These are phyloP conservation scores for Globisporangium spinosum DNA, from an alignment of 352 stramenopile genomes.

Conservation along the genomic window DNA sequence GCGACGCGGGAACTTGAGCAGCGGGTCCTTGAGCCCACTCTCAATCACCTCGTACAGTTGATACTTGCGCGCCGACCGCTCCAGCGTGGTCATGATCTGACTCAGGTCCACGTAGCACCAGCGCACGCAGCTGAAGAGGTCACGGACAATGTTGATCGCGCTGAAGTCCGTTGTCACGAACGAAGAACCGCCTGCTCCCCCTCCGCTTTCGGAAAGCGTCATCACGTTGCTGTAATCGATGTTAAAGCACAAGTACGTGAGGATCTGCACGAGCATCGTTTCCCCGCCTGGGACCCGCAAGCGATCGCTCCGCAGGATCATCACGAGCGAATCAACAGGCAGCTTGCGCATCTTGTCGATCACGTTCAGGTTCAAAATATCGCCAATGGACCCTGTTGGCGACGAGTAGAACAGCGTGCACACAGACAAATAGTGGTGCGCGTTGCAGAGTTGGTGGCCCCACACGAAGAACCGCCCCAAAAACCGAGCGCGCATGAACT, in stretches of 20 bases:
- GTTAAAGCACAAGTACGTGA: slow-evolving; percentile 45
- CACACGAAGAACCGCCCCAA: slow-evolving; percentile 42
- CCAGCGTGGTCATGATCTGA: slow-evolving; percentile 52
- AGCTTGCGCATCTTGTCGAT: slow-evolving; percentile 37
- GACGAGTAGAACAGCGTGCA: slow-evolving; percentile 60
- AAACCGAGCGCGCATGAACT: slow-evolving; percentile 26
- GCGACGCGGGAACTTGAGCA: slow-evolving; percentile 11
- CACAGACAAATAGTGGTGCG: slow-evolving; percentile 66
- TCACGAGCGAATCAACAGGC: slow-evolving; percentile 54
- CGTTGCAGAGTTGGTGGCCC: slow-evolving; percentile 56
- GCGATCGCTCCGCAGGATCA: slow-evolving; percentile 59
- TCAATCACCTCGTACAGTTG: slow-evolving; percentile 60
- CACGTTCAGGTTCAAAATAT: slow-evolving; percentile 11
- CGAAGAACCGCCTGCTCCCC: background rate
- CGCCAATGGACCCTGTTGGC: slow-evolving; percentile 20
- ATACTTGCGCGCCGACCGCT: slow-evolving; percentile 36
- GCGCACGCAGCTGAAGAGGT: slow-evolving; percentile 57
- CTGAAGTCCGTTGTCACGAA: slow-evolving; percentile 7
- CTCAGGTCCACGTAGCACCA: slow-evolving; percentile 59
- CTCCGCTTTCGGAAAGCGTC: background rate
- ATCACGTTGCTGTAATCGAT: slow-evolving; percentile 10
- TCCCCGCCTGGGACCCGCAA: slow-evolving; percentile 54
- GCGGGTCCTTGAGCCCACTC: slow-evolving; percentile 18
- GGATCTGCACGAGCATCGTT: slow-evolving; percentile 36
- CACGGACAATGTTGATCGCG: slow-evolving; percentile 35